A percentile compares a stretch with the other conserved stretches of the same genome.
Evolutionary conservation across 768 basidiomycete species (phyloP).

Genomic region (Candolleomyces aberdarensis): DNA sequence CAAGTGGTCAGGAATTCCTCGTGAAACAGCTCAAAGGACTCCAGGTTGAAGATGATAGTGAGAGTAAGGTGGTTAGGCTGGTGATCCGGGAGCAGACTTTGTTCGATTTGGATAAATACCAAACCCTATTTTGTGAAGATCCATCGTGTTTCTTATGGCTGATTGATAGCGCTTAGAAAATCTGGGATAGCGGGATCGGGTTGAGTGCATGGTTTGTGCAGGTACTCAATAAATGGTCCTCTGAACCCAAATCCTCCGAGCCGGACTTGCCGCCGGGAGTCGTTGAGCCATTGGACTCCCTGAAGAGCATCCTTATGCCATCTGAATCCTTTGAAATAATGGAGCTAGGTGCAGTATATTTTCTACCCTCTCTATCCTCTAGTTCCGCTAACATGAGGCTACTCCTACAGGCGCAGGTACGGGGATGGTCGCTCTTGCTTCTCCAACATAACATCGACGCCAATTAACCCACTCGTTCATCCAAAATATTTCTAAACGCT

Average conservation of each 20-base stretch:
- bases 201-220: conserved; percentile 73
- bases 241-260: no score
- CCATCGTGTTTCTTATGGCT: conserved; percentile 16
- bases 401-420: conserved; percentile 68
- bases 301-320: background rate
- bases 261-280: no score
- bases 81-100: conserved; percentile 76
- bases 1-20: conserved; percentile 14
- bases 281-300: no score
- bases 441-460: conserved; percentile 65
- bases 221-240: conserved; percentile 19
- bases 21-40: conserved; percentile 17
- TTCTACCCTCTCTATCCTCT: background rate
- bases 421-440: conserved; percentile 77
- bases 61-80: conserved; percentile 25
- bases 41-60: conserved; percentile 12
- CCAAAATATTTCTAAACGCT: conserved; percentile 26
- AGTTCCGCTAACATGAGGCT: conserved; percentile 1
- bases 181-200: conserved; percentile 94
- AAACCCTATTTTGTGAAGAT: background rate
- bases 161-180: conserved; percentile 61
- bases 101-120: conserved; percentile 81
- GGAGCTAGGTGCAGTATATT: conserved; percentile 59
- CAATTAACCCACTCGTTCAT: conserved; percentile 36
- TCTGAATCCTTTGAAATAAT: conserved; percentile 41